Evolutionary conservation across 1,139 yeast species (phyloP).

Genomic region (Geotrichum bryndzae): DNA sequence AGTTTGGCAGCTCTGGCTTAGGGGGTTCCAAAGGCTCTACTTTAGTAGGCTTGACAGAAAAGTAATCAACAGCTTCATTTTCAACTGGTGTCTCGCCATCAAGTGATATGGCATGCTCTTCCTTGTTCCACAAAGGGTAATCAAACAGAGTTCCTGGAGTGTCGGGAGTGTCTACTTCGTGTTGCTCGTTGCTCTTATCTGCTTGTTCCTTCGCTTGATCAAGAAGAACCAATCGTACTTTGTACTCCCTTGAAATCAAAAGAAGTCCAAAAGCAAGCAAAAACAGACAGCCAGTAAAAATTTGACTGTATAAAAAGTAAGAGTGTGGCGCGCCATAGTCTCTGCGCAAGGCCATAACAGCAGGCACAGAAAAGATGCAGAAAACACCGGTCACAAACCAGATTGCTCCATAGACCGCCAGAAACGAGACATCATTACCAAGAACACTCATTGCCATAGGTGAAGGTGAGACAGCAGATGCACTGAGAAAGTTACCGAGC

Average conservation of each 20-base stretch:
- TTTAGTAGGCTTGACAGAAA: not conserved
- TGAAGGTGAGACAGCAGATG: constrained; percentile 33
- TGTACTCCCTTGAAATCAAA: constrained; percentile 2
- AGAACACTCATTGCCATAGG: constrained; percentile 44
- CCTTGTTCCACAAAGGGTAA: not conserved
- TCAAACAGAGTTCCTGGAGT: constrained; percentile 1
- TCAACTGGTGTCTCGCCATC: constrained; percentile 7
- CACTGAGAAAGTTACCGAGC: constrained; percentile 50
- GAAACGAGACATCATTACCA: constrained; percentile 43
- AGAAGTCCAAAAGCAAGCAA: constrained; percentile 1
- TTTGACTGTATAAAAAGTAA: constrained; percentile 56
- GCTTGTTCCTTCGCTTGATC: not conserved
- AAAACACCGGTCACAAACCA: constrained; percentile 46
- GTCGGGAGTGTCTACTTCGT: not conserved
- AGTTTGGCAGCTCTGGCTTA: not conserved
- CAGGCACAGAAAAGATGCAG: constrained; percentile 40
- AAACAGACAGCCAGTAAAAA: constrained; percentile 46
- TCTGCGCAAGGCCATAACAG: constrained; percentile 22
- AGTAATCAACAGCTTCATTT: not conserved
- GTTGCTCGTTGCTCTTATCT: not conserved
- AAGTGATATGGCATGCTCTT: not conserved
- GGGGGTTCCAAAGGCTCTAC: not conserved
- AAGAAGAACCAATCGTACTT: not conserved
- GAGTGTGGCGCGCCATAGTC: constrained; percentile 22
- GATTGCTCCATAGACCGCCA: constrained; percentile 56